Evolutionary conservation across 129 eudicot genomes (phyloP).

Genomic region (Flaveria ramosissima): DNA sequence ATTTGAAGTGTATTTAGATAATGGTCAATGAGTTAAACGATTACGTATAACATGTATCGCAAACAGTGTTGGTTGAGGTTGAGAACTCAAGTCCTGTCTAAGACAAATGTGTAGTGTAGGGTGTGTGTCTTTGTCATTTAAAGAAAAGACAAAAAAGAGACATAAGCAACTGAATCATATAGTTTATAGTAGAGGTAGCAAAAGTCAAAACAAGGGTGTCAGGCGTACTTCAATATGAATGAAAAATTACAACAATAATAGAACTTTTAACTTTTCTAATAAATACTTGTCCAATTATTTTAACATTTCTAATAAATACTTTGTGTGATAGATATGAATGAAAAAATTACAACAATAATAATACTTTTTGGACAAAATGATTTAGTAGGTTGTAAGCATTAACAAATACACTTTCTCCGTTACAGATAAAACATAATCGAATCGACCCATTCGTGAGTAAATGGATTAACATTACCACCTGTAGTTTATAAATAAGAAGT

Average conservation of each 20-base stretch:
- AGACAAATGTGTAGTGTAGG: background rate
- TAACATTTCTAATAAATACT: background rate
- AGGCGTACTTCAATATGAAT: too few species aligned
- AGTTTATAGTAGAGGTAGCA: background rate
- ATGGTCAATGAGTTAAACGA: too few species aligned
- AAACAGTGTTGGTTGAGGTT: background rate
- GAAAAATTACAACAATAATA: too few species aligned
- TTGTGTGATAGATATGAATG: background rate
- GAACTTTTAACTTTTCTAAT: too few species aligned
- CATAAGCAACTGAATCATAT: slow-evolving; percentile 17
- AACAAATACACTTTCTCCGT: background rate
- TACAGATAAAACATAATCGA: background rate
- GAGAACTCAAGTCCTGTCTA: background rate
- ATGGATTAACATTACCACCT: background rate
- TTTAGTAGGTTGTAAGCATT: background rate
- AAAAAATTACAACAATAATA: background rate
- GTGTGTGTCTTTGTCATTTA: background rate
- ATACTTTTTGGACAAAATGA: background rate
- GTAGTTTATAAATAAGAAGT: slow-evolving; percentile 1
- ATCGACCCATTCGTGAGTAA: background rate
- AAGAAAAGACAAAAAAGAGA: background rate
- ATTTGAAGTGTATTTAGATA: background rate
- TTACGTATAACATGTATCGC: background rate
- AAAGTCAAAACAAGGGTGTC: background rate
- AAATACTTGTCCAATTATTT: background rate